Conservation (phyloP, 805 yeast genomes). For the Lipomyces sp. region DNA sequence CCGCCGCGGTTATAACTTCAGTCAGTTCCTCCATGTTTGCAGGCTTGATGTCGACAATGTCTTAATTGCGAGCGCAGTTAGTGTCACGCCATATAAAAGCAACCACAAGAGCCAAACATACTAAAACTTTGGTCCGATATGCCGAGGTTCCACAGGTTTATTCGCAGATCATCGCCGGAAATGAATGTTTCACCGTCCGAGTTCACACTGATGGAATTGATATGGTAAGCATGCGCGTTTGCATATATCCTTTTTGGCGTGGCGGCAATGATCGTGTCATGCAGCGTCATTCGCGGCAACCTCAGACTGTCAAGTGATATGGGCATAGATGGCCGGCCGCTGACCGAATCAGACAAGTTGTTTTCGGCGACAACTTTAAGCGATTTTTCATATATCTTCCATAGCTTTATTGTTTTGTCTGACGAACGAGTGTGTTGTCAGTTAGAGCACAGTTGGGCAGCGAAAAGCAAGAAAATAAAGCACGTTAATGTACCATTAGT, state of each 20-base stretch:
- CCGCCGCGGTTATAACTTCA: constrained; percentile 94
- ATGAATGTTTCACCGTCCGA: constrained; percentile 95
- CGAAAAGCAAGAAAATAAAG: neutral
- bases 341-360: constrained; percentile 56
- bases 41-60: constrained; percentile 96
- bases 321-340: constrained; percentile 27
- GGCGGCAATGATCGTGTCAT: constrained; percentile 92
- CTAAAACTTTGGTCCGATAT: constrained; percentile 91
- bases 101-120: constrained; percentile 4
- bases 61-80: too few relatives aligned
- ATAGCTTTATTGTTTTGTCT: constrained; percentile 95
- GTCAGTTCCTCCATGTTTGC: constrained; percentile 98
- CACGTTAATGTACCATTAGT: constrained; percentile 51
- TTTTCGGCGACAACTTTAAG: constrained; percentile 90
- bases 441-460: neutral
- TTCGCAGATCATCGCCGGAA: constrained; percentile 88
- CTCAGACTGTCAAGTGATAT: constrained; percentile 46
- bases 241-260: constrained; percentile 87
- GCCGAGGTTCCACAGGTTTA: constrained; percentile 92
- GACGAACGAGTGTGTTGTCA: neutral
- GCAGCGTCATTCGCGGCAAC: constrained; percentile 85
- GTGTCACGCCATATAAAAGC: too few relatives aligned
- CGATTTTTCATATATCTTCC: constrained; percentile 93
- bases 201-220: constrained; percentile 90
- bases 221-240: constrained; percentile 97